Percentiles rank a stretch among this genome's conserved stretches.
phyloP scores from a whole-genome alignment of 2,329 filamentous ascomycete genomes.

The Hawksworthiomyces lignivorus region DNA sequence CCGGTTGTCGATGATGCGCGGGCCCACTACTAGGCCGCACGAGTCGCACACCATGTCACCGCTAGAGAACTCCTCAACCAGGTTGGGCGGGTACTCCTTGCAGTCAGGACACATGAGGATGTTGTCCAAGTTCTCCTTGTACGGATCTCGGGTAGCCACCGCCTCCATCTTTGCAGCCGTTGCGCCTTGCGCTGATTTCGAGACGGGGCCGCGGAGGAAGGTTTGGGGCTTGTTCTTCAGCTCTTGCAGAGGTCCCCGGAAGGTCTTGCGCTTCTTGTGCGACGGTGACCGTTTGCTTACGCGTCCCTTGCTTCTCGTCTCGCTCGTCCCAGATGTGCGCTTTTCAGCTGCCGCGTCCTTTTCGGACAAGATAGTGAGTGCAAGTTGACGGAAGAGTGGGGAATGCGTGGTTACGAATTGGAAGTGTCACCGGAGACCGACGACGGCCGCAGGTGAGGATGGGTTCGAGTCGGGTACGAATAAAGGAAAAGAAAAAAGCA shows the following conservation, averaged over 20 bases:
- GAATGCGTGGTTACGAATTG: conserved; percentile 61
- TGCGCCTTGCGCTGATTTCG: not conserved
- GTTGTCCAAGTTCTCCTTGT: conserved; percentile 76
- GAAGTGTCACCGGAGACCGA: conserved; percentile 12
- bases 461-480: too few species aligned
- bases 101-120: conserved; percentile 85
- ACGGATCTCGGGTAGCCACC: conserved; percentile 32
- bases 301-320: conserved; percentile 14
- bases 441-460: too few species aligned
- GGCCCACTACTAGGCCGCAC: conserved; percentile 84
- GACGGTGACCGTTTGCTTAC: conserved; percentile 18
- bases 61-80: conserved; percentile 86
- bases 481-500: not conserved
- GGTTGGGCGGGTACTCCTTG: conserved; percentile 81
- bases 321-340: conserved; percentile 8
- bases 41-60: conserved; percentile 89
- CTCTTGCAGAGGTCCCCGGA: conserved; percentile 15
- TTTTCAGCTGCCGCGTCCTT: conserved; percentile 15
- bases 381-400: conserved; percentile 57
- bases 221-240: conserved; percentile 12
- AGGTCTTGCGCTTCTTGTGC: conserved; percentile 15
- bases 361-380: conserved; percentile 34
- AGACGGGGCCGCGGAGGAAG: not conserved
- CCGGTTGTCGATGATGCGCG: conserved; percentile 88
- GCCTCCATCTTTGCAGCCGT: conserved; percentile 7